A percentile compares a stretch with the other conserved stretches of the same genome.
Evolutionary conservation across 2,329 filamentous ascomycete species (phyloP).

Genomic region (Epicoccum nigrum): DNA sequence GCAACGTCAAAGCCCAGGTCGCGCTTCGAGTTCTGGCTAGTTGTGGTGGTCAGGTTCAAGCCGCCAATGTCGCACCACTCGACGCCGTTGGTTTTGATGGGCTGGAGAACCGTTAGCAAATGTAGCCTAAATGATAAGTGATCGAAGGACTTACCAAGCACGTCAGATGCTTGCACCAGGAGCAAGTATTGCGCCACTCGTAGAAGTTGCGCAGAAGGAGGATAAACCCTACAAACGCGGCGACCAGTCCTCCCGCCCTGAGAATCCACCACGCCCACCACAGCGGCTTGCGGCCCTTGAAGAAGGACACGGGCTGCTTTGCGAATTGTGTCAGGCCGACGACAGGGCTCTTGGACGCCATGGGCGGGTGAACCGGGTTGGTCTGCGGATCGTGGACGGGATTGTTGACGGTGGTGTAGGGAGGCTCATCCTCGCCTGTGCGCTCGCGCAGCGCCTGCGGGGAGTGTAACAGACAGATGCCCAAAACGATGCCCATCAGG

Average conservation of each 20-base stretch:
- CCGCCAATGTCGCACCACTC: slow-evolving; percentile 48
- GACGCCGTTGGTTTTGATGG: slow-evolving; percentile 32
- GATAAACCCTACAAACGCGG: slow-evolving; percentile 85
- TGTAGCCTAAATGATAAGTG: neutral
- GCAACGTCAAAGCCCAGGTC: slow-evolving; percentile 5
- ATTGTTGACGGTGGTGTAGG: slow-evolving; percentile 69
- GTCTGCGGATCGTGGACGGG: slow-evolving; percentile 24
- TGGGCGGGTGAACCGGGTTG: slow-evolving; percentile 11
- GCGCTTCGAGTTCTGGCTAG: slow-evolving; percentile 4
- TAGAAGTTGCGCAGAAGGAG: slow-evolving; percentile 92
- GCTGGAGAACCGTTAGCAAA: slow-evolving; percentile 18
- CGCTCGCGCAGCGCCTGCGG: slow-evolving; percentile 78
- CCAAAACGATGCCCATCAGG: slow-evolving; percentile 85
- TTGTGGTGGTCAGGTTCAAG: slow-evolving; percentile 30
- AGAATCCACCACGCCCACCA: slow-evolving; percentile 99
- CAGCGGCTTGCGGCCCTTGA: slow-evolving; percentile 86
- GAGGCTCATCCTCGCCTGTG: slow-evolving; percentile 70
- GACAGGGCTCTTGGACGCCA: slow-evolving; percentile 18
- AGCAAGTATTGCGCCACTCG: slow-evolving; percentile 73
- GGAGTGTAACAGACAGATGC: slow-evolving; percentile 86
- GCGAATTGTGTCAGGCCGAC: slow-evolving; percentile 50
- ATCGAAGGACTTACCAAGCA: slow-evolving; percentile 72
- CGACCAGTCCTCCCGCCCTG: slow-evolving; percentile 75
- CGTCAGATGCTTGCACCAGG: slow-evolving; percentile 94
- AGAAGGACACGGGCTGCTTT: slow-evolving; percentile 70